A percentile compares a stretch with the other conserved stretches of the same genome.
Conservation (phyloP, 441 rosid genomes). For the Pelargonium cotyledonis region DNA sequence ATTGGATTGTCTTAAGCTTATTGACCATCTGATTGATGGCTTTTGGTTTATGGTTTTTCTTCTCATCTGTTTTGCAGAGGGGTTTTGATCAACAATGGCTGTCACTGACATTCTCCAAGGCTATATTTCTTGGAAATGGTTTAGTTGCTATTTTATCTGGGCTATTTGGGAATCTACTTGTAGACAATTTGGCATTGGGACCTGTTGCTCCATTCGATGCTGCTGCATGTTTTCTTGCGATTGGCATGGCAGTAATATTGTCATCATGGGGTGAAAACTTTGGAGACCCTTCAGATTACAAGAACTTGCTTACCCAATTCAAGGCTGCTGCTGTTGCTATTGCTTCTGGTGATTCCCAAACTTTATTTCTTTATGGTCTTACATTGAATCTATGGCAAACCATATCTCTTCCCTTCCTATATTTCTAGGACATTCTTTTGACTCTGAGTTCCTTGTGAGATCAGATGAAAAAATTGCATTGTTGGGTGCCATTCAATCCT, state of each 20-base stretch:
- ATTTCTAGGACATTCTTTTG: neutral
- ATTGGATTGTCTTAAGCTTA: neutral
- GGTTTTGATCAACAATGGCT: constrained; percentile 93
- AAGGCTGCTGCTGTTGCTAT: constrained; percentile 86
- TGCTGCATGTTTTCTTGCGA: constrained; percentile 91
- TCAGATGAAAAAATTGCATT: constrained; percentile 91
- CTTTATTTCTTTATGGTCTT: neutral
- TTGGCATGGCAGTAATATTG: constrained; percentile 82
- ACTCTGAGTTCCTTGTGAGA: neutral
- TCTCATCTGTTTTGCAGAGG: constrained; percentile 40
- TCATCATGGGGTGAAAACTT: constrained; percentile 87
- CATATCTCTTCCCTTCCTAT: neutral
- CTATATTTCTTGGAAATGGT: constrained; percentile 94
- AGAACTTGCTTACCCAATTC: constrained; percentile 85
- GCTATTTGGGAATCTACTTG: constrained; percentile 80
- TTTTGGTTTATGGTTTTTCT: neutral
- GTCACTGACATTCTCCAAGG: constrained; percentile 89
- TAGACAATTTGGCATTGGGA: constrained; percentile 70
- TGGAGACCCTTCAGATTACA: constrained; percentile 87
- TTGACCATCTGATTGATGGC: neutral
- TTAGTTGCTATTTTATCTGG: constrained; percentile 91
- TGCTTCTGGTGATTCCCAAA: constrained; percentile 62
- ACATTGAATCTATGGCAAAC: too few species aligned
- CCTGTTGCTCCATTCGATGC: constrained; percentile 99
- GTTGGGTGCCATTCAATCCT: constrained; percentile 94